Evolutionary conservation across 2,329 filamentous ascomycete genomes (phyloP).

Genomic region (Fusarium pininemorale): DNA sequence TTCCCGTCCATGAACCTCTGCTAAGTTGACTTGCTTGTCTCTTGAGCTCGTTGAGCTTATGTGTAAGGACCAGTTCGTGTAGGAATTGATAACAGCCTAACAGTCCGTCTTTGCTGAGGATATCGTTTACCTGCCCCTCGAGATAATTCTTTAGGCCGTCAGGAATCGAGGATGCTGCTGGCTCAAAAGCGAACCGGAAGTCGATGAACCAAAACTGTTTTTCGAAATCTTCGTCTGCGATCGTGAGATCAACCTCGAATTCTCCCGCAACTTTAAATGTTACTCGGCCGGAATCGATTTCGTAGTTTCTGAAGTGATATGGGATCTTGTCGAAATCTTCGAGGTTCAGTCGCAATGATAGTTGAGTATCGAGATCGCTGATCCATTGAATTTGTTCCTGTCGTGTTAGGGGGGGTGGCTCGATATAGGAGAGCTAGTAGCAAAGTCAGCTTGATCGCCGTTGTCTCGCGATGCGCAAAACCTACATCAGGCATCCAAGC

Average conservation of each 20-base stretch:
- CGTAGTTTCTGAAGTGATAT: slow-evolving; percentile 78
- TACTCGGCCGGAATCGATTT: slow-evolving; percentile 84
- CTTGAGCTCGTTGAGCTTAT: slow-evolving; percentile 85
- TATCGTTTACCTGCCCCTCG: slow-evolving; percentile 76
- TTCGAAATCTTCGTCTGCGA: slow-evolving; percentile 83
- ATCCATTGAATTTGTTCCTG: slow-evolving; percentile 79
- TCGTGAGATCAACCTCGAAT: slow-evolving; percentile 92
- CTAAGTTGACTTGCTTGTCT: slow-evolving; percentile 79
- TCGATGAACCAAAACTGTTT: slow-evolving; percentile 96
- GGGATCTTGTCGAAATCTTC: slow-evolving; percentile 83
- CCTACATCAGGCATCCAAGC: slow-evolving; percentile 81
- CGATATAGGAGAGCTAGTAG: slow-evolving; percentile 76
- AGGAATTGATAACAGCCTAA: slow-evolving; percentile 84
- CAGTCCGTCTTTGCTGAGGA: slow-evolving; percentile 75
- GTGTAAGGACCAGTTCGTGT: slow-evolving; percentile 87
- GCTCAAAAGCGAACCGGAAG: slow-evolving; percentile 83
- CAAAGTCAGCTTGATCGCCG: slow-evolving; percentile 46
- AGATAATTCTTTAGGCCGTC: slow-evolving; percentile 72
- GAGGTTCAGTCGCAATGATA: slow-evolving; percentile 84
- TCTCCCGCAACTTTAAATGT: slow-evolving; percentile 86
- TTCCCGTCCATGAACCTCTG: slow-evolving; percentile 78
- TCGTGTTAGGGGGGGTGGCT: slow-evolving; percentile 74
- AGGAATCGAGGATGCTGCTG: slow-evolving; percentile 69
- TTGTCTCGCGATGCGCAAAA: slow-evolving; percentile 23
- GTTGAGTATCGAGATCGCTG: slow-evolving; percentile 81